Percentiles rank a stretch among this genome's conserved stretches.
These are phyloP conservation scores for Microstroma glucosiphilum DNA, from an alignment of 1,284 basidiomycete genomes.

Conservation along the genomic window DNA sequence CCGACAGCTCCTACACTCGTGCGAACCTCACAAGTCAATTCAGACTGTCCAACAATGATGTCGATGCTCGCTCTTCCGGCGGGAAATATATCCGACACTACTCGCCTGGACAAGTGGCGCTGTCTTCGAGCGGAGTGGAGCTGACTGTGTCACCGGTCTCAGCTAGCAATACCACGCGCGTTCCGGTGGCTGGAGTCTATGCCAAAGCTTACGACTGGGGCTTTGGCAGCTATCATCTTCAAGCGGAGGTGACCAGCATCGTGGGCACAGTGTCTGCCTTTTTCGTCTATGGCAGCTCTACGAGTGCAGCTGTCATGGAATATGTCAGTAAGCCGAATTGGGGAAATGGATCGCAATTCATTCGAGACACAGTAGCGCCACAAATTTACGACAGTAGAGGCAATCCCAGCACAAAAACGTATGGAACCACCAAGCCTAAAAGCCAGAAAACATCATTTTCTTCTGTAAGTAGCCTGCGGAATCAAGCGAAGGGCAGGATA, in stretches of 20 bases:
- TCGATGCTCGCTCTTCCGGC: neutral
- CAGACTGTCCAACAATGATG: neutral
- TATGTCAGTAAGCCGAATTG: neutral
- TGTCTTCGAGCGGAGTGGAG: neutral
- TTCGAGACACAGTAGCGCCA: slow-evolving; percentile 8
- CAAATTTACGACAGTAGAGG: slow-evolving; percentile 8
- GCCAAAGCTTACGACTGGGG: neutral
- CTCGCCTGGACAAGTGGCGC: neutral
- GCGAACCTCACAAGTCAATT: slow-evolving; percentile 4
- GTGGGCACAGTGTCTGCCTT: slow-evolving; percentile 11
- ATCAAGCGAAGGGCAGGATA: too few relatives aligned
- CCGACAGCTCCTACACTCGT: neutral
- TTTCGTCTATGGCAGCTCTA: slow-evolving; percentile 8
- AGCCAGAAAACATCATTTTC: neutral
- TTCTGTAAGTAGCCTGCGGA: neutral
- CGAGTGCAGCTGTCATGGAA: slow-evolving; percentile 10
- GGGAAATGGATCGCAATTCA: neutral
- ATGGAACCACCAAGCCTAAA: neutral
- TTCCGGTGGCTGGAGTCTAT: slow-evolving; percentile 8
- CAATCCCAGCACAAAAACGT: neutral
- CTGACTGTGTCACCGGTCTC: slow-evolving; percentile 3
- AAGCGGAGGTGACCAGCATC: neutral
- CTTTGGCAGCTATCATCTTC: slow-evolving; percentile 7
- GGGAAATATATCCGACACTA: neutral
- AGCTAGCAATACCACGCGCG: neutral